A percentile compares a stretch with the other conserved stretches of the same genome.
Evolutionary conservation across 2,329 filamentous ascomycete species (phyloP).

Genomic region (Pyrenophora graminea): DNA sequence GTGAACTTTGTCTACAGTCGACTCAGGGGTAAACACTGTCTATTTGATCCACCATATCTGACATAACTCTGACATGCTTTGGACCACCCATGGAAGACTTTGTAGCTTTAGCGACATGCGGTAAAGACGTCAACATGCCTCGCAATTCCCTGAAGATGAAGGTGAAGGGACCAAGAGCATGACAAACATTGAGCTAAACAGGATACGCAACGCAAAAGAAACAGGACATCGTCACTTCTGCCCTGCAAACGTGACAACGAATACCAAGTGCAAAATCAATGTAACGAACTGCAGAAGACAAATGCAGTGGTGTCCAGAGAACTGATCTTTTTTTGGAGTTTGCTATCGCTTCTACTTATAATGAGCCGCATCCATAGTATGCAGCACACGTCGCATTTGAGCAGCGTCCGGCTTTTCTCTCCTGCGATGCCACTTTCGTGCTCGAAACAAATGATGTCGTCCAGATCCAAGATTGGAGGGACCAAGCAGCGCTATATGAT

Average conservation of each 20-base stretch:
- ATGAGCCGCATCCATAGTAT: neutral
- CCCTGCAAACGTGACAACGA: too few species aligned
- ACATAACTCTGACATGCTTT: too few species aligned
- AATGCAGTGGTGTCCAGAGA: neutral
- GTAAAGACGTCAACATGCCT: neutral
- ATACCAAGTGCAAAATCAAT: neutral
- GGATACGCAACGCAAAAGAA: too few species aligned
- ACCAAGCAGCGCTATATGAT: neutral
- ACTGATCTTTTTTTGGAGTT: slow-evolving; percentile 7
- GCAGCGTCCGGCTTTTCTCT: neutral
- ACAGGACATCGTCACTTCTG: too few species aligned
- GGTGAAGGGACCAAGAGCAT: too few species aligned
- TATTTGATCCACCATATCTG: neutral
- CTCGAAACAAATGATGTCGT: slow-evolving; percentile 4
- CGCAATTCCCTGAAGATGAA: too few species aligned
- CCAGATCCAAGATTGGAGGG: slow-evolving; percentile 4
- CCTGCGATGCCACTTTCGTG: neutral
- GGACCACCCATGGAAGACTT: too few species aligned
- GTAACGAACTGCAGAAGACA: neutral
- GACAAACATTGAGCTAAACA: too few species aligned
- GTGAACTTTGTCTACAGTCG: neutral
- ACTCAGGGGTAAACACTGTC: slow-evolving; percentile 7
- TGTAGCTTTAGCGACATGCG: too few species aligned
- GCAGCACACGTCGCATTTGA: neutral
- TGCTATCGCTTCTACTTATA: slow-evolving; percentile 15